phyloP scores from a whole-genome alignment of 2,329 filamentous ascomycete species.

The Fusarium nygamai region DNA sequence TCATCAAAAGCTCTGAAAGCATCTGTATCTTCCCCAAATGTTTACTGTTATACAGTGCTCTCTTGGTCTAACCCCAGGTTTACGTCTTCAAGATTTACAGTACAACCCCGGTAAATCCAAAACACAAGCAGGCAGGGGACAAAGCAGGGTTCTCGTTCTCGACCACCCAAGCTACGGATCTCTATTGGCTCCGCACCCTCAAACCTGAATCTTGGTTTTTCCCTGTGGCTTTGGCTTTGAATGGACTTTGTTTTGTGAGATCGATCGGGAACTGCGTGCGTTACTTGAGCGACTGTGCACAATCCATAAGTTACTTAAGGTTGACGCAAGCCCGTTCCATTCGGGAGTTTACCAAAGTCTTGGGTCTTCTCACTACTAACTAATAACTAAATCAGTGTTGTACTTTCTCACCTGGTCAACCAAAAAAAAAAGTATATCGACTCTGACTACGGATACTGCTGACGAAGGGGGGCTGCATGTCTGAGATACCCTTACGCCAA shows the following conservation, averaged over 20 bases:
- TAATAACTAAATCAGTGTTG: background rate
- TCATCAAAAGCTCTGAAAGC: too few relatives aligned
- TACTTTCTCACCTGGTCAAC: background rate
- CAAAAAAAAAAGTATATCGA: background rate
- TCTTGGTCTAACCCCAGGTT: constrained; percentile 8
- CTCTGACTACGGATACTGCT: background rate
- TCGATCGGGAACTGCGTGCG: constrained; percentile 7
- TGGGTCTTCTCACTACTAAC: background rate
- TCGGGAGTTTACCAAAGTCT: constrained; percentile 1
- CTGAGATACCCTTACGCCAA: constrained; percentile 11
- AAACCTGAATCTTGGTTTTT: constrained; percentile 24
- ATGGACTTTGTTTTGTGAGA: constrained; percentile 9
- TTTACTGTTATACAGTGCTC: background rate
- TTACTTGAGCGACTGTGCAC: background rate
- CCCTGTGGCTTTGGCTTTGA: constrained; percentile 1
- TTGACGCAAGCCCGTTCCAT: constrained; percentile 15
- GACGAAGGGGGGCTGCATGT: constrained; percentile 18
- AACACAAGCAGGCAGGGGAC: constrained; percentile 22
- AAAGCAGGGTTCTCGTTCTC: constrained; percentile 9
- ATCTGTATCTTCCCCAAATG: background rate
- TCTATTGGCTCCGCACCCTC: constrained; percentile 22
- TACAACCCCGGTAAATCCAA: constrained; percentile 11
- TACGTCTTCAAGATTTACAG: background rate
- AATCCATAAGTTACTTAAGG: constrained; percentile 11
- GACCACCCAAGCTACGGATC: constrained; percentile 5